Conservation (phyloP, 768 basidiomycete genomes). For the Galerina sulciceps region DNA sequence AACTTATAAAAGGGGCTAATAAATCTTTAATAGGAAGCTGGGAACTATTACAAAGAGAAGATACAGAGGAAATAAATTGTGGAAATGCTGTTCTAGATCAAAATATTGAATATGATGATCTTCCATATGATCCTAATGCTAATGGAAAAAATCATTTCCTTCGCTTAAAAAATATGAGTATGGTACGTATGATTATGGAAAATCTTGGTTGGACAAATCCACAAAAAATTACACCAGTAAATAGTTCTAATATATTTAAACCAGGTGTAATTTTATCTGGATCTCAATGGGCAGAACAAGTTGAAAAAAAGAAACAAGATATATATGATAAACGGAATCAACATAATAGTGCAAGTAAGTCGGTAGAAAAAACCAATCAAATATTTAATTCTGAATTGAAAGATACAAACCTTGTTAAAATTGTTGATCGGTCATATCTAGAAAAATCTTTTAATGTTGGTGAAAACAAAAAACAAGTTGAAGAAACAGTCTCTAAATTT, state of each 20-base stretch:
- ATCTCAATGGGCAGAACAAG: constrained; percentile 11
- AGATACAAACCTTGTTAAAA: constrained; percentile 15
- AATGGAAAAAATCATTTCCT: background rate
- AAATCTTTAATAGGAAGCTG: background rate
- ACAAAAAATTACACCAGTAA: no score
- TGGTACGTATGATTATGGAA: background rate
- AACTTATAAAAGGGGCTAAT: constrained; percentile 8
- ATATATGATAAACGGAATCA: constrained; percentile 10
- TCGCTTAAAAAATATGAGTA: background rate
- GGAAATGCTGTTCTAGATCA: background rate
- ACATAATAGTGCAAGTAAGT: background rate
- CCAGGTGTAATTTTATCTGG: constrained; percentile 6
- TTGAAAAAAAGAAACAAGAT: constrained; percentile 11
- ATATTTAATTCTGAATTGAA: background rate
- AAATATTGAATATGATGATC: constrained; percentile 3
- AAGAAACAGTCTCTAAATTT: constrained; percentile 15
- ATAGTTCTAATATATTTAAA: background rate
- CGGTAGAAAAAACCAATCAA: background rate
- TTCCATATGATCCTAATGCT: background rate
- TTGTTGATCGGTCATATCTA: constrained; percentile 29
- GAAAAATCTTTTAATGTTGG: constrained; percentile 10
- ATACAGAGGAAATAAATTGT: no score
- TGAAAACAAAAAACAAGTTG: background rate
- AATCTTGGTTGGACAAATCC: no score
- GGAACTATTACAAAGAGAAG: background rate